phyloP scores from a whole-genome alignment of 2,329 filamentous ascomycete genomes.

The Elsinoe arachidis region DNA sequence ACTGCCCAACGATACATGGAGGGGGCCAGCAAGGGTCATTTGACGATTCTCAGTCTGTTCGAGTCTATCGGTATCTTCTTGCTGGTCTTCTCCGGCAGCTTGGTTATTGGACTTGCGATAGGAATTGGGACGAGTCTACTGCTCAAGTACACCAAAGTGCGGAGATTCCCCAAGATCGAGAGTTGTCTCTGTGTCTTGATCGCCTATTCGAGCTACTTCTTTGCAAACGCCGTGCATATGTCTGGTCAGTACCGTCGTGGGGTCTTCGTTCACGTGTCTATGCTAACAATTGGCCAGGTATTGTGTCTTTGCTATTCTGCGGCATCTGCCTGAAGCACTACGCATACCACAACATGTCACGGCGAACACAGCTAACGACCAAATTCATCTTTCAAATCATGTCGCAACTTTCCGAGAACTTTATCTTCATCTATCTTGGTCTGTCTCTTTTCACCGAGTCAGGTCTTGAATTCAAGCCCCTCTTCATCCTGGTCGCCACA shows the following conservation, averaged over 20 bases:
- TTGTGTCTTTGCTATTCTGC: slow-evolving; percentile 93
- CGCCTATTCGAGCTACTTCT: slow-evolving; percentile 94
- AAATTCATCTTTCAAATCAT: slow-evolving; percentile 96
- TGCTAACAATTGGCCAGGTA: slow-evolving; percentile 49
- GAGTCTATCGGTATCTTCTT: slow-evolving; percentile 92
- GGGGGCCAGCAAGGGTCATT: slow-evolving; percentile 56
- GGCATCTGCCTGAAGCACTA: slow-evolving; percentile 98
- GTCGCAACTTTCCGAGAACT: slow-evolving; percentile 93
- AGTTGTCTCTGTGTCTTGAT: slow-evolving; percentile 90
- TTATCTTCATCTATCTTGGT: slow-evolving; percentile 98
- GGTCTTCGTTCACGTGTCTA: slow-evolving; percentile 13
- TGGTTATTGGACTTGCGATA: slow-evolving; percentile 79
- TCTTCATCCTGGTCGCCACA: slow-evolving; percentile 89
- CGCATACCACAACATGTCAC: slow-evolving; percentile 99
- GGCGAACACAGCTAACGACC: slow-evolving; percentile 90
- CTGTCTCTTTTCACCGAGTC: slow-evolving; percentile 89
- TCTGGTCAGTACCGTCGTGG: slow-evolving; percentile 59
- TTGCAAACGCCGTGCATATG: slow-evolving; percentile 90
- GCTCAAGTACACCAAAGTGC: slow-evolving; percentile 89
- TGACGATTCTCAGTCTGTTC: slow-evolving; percentile 74
- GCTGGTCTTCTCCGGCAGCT: slow-evolving; percentile 87
- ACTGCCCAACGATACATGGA: slow-evolving; percentile 88
- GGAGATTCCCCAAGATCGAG: slow-evolving; percentile 91
- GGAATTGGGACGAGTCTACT: slow-evolving; percentile 80
- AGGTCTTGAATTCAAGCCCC: slow-evolving; percentile 79